These are phyloP conservation scores for Rhodomyrtus tomentosa DNA, from an alignment of 345 rosid genomes.

Conservation along the genomic window DNA sequence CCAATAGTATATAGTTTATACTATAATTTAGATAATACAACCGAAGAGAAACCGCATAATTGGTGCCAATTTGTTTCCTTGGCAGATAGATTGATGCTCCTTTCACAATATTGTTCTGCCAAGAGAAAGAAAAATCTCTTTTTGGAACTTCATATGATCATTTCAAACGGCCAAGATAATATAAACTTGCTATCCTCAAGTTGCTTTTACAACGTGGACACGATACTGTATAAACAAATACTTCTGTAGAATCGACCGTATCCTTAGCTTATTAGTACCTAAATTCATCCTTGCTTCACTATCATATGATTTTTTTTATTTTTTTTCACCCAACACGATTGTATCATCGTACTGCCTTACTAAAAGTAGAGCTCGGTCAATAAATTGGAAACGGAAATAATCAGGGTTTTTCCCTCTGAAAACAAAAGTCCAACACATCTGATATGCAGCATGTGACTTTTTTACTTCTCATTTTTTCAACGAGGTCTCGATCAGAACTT, in stretches of 20 bases:
- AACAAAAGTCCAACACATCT: not conserved
- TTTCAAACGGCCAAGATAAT: not conserved
- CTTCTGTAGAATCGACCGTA: not conserved
- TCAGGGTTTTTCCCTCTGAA: not conserved
- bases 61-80: not conserved
- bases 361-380: not conserved
- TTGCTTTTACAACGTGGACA: not conserved
- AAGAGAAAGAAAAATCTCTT: not conserved
- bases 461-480: not conserved
- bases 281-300: not conserved
- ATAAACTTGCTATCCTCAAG: not conserved
- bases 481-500: not conserved
- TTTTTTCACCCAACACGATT: no score
- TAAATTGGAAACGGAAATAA: not conserved
- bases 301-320: not conserved
- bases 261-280: not conserved
- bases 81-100: not conserved
- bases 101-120: not conserved
- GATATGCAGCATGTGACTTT: not conserved
- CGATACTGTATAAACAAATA: not conserved
- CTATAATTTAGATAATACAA: not conserved
- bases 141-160: not conserved
- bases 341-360: not conserved
- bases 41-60: not conserved
- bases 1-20: not conserved